Percentiles rank a stretch among this genome's conserved stretches.
phyloP scores from a whole-genome alignment of 176 grass and related monocot genomes.

The Saccharum officinarum region DNA sequence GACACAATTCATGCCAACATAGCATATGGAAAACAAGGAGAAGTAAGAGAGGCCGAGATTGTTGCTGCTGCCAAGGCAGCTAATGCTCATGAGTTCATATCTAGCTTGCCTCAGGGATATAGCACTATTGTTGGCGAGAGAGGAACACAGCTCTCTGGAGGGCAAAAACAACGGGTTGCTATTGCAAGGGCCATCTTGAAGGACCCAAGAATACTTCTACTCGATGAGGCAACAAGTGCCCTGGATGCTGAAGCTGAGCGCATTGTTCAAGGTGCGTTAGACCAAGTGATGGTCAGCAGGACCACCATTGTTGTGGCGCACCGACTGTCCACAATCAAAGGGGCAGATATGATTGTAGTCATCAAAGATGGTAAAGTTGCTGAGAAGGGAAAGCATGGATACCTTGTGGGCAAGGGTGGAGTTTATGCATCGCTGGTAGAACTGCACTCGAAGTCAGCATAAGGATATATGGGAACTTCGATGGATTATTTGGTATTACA shows the following conservation, averaged over 20 bases:
- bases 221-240: constrained; percentile 59
- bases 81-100: constrained; percentile 57
- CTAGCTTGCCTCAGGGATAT: constrained; percentile 48
- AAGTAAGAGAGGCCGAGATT: constrained; percentile 52
- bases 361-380: constrained; percentile 47
- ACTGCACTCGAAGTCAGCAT: constrained; percentile 31
- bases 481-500: not conserved
- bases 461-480: not conserved
- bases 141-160: constrained; percentile 58
- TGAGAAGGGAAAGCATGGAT: constrained; percentile 49
- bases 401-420: constrained; percentile 41
- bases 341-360: constrained; percentile 44
- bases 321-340: constrained; percentile 56
- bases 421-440: constrained; percentile 46
- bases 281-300: constrained; percentile 38
- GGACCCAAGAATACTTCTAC: constrained; percentile 53
- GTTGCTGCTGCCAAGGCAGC: constrained; percentile 37
- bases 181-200: constrained; percentile 62
- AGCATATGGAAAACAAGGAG: constrained; percentile 46
- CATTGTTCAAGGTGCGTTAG: constrained; percentile 48
- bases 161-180: constrained; percentile 60
- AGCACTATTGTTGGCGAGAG: constrained; percentile 50
- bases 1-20: constrained; percentile 63
- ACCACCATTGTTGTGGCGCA: constrained; percentile 65
- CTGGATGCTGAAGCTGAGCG: constrained; percentile 61